These are phyloP conservation scores for Cyclotella cryptica DNA, from an alignment of 108 stramenopile genomes.

Conservation along the genomic window DNA sequence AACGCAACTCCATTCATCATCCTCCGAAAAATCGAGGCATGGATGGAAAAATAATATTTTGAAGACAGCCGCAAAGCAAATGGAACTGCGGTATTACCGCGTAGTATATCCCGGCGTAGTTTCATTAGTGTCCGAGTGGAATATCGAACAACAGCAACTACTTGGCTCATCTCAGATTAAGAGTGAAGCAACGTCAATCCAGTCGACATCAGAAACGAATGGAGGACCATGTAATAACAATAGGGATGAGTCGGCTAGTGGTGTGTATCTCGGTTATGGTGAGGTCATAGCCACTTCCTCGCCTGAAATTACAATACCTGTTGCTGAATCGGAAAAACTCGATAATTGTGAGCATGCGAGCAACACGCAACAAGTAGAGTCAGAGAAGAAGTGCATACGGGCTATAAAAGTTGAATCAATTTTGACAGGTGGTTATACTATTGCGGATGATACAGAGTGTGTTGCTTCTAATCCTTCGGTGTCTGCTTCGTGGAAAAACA, in stretches of 20 bases:
- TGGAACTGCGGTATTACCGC: constrained; percentile 65
- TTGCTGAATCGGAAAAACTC: background rate
- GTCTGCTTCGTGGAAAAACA: background rate
- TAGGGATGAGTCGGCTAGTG: constrained; percentile 18
- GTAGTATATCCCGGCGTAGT: constrained; percentile 74
- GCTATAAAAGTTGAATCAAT: constrained; percentile 77
- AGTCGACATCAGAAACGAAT: background rate
- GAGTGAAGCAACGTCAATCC: background rate
- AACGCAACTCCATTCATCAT: background rate
- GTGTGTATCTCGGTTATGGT: constrained; percentile 74
- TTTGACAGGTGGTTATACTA: constrained; percentile 79
- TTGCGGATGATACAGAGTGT: constrained; percentile 50
- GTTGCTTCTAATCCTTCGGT: background rate
- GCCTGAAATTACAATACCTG: constrained; percentile 36
- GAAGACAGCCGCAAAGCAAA: background rate
- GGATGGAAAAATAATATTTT: background rate
- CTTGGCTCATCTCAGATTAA: background rate
- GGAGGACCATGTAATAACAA: background rate
- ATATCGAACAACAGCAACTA: background rate
- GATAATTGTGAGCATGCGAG: background rate
- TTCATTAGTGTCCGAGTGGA: constrained; percentile 53
- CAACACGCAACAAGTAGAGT: background rate
- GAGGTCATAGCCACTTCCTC: constrained; percentile 64
- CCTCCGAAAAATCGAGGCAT: background rate
- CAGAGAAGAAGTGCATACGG: constrained; percentile 18